Evolutionary conservation across 768 basidiomycete species (phyloP).

Genomic region (Cyathus striatus): DNA sequence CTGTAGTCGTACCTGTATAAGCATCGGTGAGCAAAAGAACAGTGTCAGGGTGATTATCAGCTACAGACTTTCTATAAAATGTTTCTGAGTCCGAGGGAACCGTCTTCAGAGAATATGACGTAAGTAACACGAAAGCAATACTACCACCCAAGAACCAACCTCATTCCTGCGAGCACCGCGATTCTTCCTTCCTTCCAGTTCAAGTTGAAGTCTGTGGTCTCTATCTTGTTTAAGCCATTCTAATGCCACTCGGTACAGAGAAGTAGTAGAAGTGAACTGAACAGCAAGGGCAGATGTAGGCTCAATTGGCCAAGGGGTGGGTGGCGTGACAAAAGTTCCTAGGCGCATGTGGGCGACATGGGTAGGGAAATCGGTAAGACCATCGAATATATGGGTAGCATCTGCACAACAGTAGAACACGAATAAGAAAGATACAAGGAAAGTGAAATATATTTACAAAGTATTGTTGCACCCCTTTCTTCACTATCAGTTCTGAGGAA

Average conservation of each 20-base stretch:
- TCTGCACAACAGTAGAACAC: conserved; percentile 38
- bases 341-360: conserved; percentile 90
- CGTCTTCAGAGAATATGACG: conserved; percentile 25
- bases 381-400: conserved; percentile 97
- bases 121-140: conserved; percentile 3
- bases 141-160: conserved; percentile 25
- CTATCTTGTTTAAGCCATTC: conserved; percentile 88
- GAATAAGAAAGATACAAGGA: conserved; percentile 3
- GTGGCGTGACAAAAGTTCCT: conserved; percentile 64
- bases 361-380: conserved; percentile 86
- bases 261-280: conserved; percentile 17
- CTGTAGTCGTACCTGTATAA: conserved; percentile 35
- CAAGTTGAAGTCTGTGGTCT: conserved; percentile 52
- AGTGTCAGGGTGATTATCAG: conserved; percentile 11
- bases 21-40: background rate
- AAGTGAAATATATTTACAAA: conserved; percentile 51
- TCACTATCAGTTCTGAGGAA: conserved; percentile 86
- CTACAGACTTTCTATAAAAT: conserved; percentile 77
- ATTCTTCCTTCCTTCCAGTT: conserved; percentile 51
- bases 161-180: conserved; percentile 56
- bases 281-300: conserved; percentile 12
- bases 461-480: conserved; percentile 75
- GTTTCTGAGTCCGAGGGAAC: conserved; percentile 74
- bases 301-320: conserved; percentile 66
- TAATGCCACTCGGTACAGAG: conserved; percentile 71